These are phyloP conservation scores for Globisporangium uncinulatum DNA, from an alignment of 352 stramenopile genomes.

Conservation along the genomic window DNA sequence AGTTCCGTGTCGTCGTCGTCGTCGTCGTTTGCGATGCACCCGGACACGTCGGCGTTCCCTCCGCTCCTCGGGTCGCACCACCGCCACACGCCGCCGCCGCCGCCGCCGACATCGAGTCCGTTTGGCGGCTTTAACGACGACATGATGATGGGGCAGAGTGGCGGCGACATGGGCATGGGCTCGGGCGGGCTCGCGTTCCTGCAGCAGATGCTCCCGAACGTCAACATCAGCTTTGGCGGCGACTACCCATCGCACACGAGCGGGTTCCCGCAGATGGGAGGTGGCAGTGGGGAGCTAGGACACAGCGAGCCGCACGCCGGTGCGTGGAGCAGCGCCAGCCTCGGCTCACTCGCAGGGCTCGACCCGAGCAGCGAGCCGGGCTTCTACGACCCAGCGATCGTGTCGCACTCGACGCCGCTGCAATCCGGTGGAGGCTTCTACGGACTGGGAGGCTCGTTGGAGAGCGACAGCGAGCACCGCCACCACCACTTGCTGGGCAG, in stretches of 20 bases:
- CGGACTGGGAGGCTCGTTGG: constrained; percentile 23
- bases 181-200: constrained; percentile 62
- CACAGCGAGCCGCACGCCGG: not conserved
- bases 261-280: constrained; percentile 5
- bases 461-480: constrained; percentile 20
- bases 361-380: constrained; percentile 8
- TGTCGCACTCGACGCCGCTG: constrained; percentile 20
- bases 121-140: constrained; percentile 22
- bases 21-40: constrained; percentile 20
- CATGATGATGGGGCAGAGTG: constrained; percentile 4
- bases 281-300: not conserved
- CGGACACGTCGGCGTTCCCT: constrained; percentile 34
- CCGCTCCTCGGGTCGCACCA: constrained; percentile 31
- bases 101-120: constrained; percentile 16
- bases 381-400: constrained; percentile 53
- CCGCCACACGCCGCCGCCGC: constrained; percentile 18
- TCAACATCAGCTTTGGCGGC: constrained; percentile 85
- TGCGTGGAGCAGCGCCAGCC: constrained; percentile 6
- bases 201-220: constrained; percentile 85
- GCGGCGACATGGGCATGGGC: not conserved
- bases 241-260: constrained; percentile 33
- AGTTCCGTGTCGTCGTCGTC: not conserved
- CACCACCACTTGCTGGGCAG: constrained; percentile 29
- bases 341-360: constrained; percentile 16
- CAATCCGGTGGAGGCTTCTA: constrained; percentile 16